Conservation (phyloP, 192 early-diverging fungal genomes). For the Phycomyces blakesleeanus region DNA sequence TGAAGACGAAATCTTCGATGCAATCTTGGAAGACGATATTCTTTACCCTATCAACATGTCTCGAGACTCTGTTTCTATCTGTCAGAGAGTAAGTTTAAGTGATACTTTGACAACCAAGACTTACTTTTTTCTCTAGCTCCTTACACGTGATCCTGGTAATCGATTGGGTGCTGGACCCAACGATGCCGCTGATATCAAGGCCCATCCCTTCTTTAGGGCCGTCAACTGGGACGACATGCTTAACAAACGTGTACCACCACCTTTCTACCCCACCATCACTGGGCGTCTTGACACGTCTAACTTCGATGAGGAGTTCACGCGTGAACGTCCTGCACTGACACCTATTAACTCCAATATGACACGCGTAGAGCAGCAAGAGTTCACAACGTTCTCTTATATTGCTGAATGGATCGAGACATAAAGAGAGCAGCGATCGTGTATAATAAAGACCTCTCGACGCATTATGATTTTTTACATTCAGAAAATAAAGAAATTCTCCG, state of each 20-base stretch:
- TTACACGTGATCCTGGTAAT: constrained; percentile 83
- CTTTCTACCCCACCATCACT: constrained; percentile 80
- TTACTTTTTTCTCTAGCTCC: constrained; percentile 45
- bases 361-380: constrained; percentile 87
- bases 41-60: constrained; percentile 93
- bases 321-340: constrained; percentile 87
- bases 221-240: constrained; percentile 96
- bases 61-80: constrained; percentile 85
- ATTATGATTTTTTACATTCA: no score
- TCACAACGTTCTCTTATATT: constrained; percentile 90
- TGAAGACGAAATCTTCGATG: constrained; percentile 98
- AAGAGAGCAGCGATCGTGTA: neutral
- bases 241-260: constrained; percentile 83
- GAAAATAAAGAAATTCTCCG: no score
- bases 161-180: constrained; percentile 78
- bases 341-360: constrained; percentile 84
- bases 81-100: constrained; percentile 63
- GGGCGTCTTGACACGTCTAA: constrained; percentile 86
- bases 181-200: constrained; percentile 92
- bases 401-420: constrained; percentile 67
- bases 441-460: constrained; percentile 2
- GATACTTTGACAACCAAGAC: neutral
- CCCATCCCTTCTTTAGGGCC: constrained; percentile 90
- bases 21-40: constrained; percentile 95
- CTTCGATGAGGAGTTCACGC: constrained; percentile 99